Conservation (phyloP, 768 basidiomycete genomes). For the Trametes gibbosa region DNA sequence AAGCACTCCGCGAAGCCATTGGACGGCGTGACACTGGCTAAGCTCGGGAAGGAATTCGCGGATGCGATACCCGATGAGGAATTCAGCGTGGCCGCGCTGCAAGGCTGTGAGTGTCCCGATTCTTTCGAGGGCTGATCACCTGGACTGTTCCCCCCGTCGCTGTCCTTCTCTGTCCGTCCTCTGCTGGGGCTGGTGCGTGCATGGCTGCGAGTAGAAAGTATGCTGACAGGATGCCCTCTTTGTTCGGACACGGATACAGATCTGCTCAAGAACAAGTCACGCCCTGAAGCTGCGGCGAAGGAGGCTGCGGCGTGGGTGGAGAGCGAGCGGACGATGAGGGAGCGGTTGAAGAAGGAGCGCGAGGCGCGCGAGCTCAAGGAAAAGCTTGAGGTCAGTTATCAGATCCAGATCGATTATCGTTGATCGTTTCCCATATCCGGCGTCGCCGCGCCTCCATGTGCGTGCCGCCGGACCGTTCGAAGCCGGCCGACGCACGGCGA, state of each 20-base stretch:
- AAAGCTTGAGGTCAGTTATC: conserved; percentile 57
- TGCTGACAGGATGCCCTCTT: conserved; percentile 25
- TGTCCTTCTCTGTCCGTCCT: conserved; percentile 4
- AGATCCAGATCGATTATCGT: conserved; percentile 20
- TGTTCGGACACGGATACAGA: conserved; percentile 38
- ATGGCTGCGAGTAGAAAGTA: conserved; percentile 18
- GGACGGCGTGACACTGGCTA: conserved; percentile 57
- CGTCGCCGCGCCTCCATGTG: not conserved
- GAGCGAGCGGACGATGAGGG: conserved; percentile 71
- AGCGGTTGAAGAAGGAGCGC: conserved; percentile 70
- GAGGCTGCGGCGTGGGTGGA: conserved; percentile 71
- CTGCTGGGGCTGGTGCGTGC: conserved; percentile 21
- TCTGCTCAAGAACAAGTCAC: conserved; percentile 79
- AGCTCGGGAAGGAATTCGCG: conserved; percentile 76
- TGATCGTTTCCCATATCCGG: conserved; percentile 22
- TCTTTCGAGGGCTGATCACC: conserved; percentile 20
- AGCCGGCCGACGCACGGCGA: too few relatives aligned
- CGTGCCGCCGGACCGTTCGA: not conserved
- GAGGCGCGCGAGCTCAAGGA: conserved; percentile 68
- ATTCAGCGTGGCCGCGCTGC: conserved; percentile 86
- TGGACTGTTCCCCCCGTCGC: conserved; percentile 5
- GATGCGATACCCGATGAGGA: conserved; percentile 81
- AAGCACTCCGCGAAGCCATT: conserved; percentile 67
- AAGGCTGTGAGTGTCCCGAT: conserved; percentile 69
- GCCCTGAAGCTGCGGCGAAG: conserved; percentile 71